Percentiles rank a stretch among this genome's conserved stretches.
phyloP scores from a whole-genome alignment of 2,329 filamentous ascomycete species.

The Alternaria panax region DNA sequence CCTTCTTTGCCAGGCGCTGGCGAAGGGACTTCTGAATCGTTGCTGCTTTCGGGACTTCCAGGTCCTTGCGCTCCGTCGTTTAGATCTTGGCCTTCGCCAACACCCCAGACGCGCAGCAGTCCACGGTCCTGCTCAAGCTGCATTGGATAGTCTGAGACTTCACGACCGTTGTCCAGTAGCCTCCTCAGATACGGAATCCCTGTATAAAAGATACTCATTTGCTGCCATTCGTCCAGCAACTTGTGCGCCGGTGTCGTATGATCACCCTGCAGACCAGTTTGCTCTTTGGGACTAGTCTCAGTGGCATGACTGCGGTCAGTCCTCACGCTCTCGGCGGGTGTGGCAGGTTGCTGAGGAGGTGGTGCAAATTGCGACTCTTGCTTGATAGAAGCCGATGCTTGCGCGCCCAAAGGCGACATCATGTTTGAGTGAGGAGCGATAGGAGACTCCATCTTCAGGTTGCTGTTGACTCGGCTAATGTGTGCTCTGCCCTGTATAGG shows the following conservation, averaged over 20 bases:
- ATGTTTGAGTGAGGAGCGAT: conserved; percentile 34
- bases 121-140: conserved; percentile 77
- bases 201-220: conserved; percentile 63
- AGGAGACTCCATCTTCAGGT: conserved; percentile 46
- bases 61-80: conserved; percentile 56
- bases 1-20: conserved; percentile 55
- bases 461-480: conserved; percentile 39
- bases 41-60: conserved; percentile 45
- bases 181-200: conserved; percentile 57
- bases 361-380: conserved; percentile 34
- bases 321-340: conserved; percentile 44
- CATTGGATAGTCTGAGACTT: conserved; percentile 70
- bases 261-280: conserved; percentile 72
- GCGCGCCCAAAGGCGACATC: conserved; percentile 35
- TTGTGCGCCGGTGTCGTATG: conserved; percentile 91
- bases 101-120: conserved; percentile 76
- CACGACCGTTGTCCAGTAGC: conserved; percentile 74
- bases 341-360: conserved; percentile 39
- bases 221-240: conserved; percentile 72
- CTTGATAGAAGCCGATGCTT: conserved; percentile 43
- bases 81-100: conserved; percentile 75
- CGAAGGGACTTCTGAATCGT: conserved; percentile 50
- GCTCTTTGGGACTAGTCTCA: conserved; percentile 30
- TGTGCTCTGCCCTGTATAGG: conserved; percentile 39
- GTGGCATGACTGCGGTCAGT: conserved; percentile 33